phyloP scores from a whole-genome alignment of 129 eudicot genomes.

The Pulicaria dysenterica region DNA sequence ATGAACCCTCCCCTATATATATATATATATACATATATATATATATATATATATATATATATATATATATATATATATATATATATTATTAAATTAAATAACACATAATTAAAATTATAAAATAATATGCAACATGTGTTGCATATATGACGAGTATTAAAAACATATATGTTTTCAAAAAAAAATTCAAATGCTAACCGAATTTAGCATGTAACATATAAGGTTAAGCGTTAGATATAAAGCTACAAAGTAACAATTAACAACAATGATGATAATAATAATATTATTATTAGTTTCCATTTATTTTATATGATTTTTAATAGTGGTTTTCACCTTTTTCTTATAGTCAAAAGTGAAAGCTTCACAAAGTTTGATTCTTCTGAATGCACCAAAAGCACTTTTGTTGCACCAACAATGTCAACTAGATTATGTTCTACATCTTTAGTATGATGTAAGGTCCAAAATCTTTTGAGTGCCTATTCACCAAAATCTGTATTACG shows the following conservation, averaged over 20 bases:
- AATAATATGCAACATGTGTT: too few relatives aligned
- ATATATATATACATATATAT: too few relatives aligned
- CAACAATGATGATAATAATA: background rate
- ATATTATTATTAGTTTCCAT: background rate
- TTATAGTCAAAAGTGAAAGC: conserved; percentile 23
- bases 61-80: too few relatives aligned
- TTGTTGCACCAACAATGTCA: conserved; percentile 33
- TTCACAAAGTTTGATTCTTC: conserved; percentile 21
- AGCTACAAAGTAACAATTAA: background rate
- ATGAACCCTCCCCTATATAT: too few relatives aligned
- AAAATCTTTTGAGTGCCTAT: conserved; percentile 16
- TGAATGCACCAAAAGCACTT: conserved; percentile 23
- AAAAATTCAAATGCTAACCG: too few relatives aligned
- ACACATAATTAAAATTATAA: too few relatives aligned
- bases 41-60: too few relatives aligned
- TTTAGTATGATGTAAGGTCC: too few relatives aligned
- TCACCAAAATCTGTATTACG: background rate
- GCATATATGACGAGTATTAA: too few relatives aligned
- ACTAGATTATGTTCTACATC: conserved; percentile 25
- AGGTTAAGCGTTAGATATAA: background rate
- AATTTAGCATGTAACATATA: too few relatives aligned
- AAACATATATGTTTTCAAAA: too few relatives aligned
- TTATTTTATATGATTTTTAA: background rate
- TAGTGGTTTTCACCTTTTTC: conserved; percentile 15
- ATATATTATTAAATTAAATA: too few relatives aligned